Conservation (phyloP, 225 moss, liverwort and hornwort genomes). For the Marchantia paleacea region DNA sequence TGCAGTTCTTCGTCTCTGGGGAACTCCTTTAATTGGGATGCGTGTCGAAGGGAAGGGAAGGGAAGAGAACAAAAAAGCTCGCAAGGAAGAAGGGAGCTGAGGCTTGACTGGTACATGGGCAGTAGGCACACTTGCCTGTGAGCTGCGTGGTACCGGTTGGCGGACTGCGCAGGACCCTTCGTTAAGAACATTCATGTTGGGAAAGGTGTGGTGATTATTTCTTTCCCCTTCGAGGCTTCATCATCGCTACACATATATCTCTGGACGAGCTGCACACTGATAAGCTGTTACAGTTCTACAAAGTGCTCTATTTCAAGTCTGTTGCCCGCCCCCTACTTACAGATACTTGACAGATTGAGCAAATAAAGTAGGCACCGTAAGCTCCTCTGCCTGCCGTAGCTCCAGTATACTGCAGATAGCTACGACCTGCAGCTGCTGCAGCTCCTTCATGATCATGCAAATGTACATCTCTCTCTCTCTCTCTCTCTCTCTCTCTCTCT, state of each 20-base stretch:
- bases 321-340: constrained; percentile 13
- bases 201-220: neutral
- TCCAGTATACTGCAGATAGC: neutral
- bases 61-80: no score
- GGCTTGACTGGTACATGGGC: neutral
- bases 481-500: no score
- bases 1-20: constrained; percentile 1
- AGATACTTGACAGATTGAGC: neutral
- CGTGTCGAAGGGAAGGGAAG: neutral
- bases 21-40: neutral
- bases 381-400: neutral
- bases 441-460: constrained; percentile 1
- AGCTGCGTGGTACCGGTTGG: neutral
- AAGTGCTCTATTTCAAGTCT: neutral
- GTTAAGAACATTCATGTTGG: constrained; percentile 1
- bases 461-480: neutral
- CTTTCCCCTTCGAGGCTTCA: neutral
- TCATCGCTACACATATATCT: constrained; percentile 8
- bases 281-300: constrained; percentile 2
- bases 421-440: neutral
- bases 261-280: neutral
- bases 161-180: constrained; percentile 2
- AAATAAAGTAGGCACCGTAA: constrained; percentile 1
- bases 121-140: neutral
- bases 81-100: neutral